Evolutionary conservation across 192 early-diverging fungal genomes (phyloP).

Genomic region (Entophlyctis helioformis): DNA sequence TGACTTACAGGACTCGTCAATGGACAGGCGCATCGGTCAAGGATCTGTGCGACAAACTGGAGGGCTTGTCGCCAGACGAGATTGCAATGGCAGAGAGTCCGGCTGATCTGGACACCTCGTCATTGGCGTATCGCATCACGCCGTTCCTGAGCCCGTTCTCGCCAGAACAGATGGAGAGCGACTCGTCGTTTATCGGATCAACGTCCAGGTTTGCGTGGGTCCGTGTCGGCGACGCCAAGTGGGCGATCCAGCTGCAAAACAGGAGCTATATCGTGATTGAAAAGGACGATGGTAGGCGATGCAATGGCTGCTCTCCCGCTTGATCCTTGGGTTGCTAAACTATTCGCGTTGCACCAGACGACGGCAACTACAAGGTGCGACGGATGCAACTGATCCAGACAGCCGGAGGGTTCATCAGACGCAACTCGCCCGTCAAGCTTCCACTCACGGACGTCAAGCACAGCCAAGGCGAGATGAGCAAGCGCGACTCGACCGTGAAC

Average conservation of each 20-base stretch:
- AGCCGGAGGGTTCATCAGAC: not conserved
- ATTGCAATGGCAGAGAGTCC: not conserved
- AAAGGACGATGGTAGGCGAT: not conserved
- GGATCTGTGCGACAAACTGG: not conserved
- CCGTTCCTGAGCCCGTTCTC: not conserved
- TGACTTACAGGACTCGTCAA: not conserved
- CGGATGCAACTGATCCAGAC: not conserved
- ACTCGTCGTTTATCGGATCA: not conserved
- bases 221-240: constrained; percentile 5
- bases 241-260: constrained; percentile 1
- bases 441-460: too few species aligned
- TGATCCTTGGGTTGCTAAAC: not conserved
- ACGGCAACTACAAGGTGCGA: not conserved
- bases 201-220: constrained; percentile 15
- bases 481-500: too few species aligned
- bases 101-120: not conserved
- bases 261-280: not conserved
- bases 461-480: too few species aligned
- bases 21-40: not conserved
- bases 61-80: not conserved
- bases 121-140: not conserved
- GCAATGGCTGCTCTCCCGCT: not conserved
- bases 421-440: constrained; percentile 13
- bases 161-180: not conserved
- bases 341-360: not conserved